These are phyloP conservation scores for Aureobasidium mangrovei DNA, from an alignment of 2,329 filamentous ascomycete genomes.

Conservation along the genomic window DNA sequence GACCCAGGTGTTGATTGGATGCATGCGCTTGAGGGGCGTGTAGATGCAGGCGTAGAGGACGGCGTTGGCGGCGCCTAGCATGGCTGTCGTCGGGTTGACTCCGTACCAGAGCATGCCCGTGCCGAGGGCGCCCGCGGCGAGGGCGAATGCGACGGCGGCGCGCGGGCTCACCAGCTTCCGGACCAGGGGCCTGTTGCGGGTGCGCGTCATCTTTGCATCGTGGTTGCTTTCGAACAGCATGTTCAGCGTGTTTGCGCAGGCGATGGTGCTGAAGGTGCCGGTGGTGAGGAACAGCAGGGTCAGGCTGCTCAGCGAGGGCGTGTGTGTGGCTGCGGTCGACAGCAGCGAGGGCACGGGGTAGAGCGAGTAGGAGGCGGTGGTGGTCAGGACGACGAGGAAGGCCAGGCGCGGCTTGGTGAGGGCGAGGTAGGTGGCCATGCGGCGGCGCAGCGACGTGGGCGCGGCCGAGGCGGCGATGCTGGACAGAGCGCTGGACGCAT, in stretches of 20 bases:
- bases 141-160: constrained; percentile 68
- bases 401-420: constrained; percentile 93
- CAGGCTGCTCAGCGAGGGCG: constrained; percentile 77
- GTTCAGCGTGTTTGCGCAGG: constrained; percentile 87
- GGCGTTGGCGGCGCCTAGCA: constrained; percentile 77
- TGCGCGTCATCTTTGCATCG: constrained; percentile 90
- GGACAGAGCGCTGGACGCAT: constrained; percentile 54
- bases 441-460: constrained; percentile 51
- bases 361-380: constrained; percentile 82
- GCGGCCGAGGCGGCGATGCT: constrained; percentile 49
- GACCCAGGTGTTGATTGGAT: constrained; percentile 86
- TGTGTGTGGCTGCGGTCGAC: constrained; percentile 53
- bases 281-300: constrained; percentile 87
- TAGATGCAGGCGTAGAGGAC: constrained; percentile 84
- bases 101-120: constrained; percentile 71
- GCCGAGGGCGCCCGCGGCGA: constrained; percentile 61
- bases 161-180: constrained; percentile 65
- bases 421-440: constrained; percentile 72
- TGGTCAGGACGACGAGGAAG: constrained; percentile 80
- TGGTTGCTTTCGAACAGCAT: constrained; percentile 92
- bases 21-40: constrained; percentile 83
- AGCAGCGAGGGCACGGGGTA: constrained; percentile 89
- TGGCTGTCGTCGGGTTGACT: constrained; percentile 87
- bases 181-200: constrained; percentile 80
- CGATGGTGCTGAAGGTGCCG: constrained; percentile 81